These are phyloP conservation scores for Conidiobolus coronatus DNA, from an alignment of 371 early-diverging fungal species.

Conservation along the genomic window DNA sequence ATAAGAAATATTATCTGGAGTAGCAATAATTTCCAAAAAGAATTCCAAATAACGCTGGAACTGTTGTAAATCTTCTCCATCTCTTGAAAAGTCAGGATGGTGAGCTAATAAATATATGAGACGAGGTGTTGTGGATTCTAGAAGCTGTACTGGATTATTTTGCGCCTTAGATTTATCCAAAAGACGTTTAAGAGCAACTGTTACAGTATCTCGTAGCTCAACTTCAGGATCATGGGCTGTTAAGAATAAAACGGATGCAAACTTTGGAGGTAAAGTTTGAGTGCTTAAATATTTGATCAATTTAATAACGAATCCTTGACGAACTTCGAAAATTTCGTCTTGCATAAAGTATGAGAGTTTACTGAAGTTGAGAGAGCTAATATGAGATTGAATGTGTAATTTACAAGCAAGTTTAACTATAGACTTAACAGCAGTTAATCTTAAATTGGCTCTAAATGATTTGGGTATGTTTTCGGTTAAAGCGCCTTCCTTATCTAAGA, in stretches of 20 bases:
- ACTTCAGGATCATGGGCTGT: conserved; percentile 72
- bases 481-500: conserved; percentile 30
- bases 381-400: conserved; percentile 19
- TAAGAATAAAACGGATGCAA: conserved; percentile 39
- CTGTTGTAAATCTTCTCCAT: conserved; percentile 14
- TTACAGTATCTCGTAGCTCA: conserved; percentile 15
- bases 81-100: conserved; percentile 66
- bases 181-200: not conserved
- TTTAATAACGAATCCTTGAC: conserved; percentile 41
- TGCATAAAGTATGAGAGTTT: conserved; percentile 32
- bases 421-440: conserved; percentile 37
- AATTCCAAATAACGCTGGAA: conserved; percentile 54
- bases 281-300: conserved; percentile 39
- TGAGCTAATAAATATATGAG: conserved; percentile 63
- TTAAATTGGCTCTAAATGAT: conserved; percentile 14
- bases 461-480: conserved; percentile 15
- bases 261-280: conserved; percentile 36
- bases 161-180: not conserved
- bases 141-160: conserved; percentile 6
- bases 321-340: conserved; percentile 61
- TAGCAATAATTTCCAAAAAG: conserved; percentile 51
- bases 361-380: conserved; percentile 25
- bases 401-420: conserved; percentile 37
- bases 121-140: conserved; percentile 41
- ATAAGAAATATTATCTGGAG: conserved; percentile 58